Evolutionary conservation across 2,329 filamentous ascomycete species (phyloP), one percentile per base, ranked within the genome.

Genomic region (Cladosporium oxysporum): DNA sequence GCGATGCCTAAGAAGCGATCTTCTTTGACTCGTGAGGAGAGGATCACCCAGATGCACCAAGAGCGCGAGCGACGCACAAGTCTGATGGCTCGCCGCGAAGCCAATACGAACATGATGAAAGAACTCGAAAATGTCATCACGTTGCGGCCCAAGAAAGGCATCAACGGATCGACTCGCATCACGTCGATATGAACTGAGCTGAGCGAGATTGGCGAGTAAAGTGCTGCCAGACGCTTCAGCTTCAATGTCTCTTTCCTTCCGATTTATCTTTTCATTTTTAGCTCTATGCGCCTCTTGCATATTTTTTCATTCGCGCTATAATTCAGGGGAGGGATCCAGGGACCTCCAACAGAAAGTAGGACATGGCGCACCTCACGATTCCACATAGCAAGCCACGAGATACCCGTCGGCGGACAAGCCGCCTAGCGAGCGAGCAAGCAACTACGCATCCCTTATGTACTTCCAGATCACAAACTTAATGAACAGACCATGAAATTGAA

Each of bases 41-140:
- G 95, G 52, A 90, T 98, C 72, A 84, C 85, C 52, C 94, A 91
- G 78, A 93, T 97, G 83, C 90, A 91, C 72, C 93, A 97, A 75
- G 94, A 98, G 53, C 86, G 94, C 66, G 88, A 88, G 63, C 87
- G 87, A 69, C 91, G 91, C 75, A 90, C 90, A 23, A 83, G 87
- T 49, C 82, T 88, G 49, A 87, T 88, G 64, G 91, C 93, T 71
- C 90, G 90, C 74, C 83, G 88, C 53, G 92, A 97, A 68, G 90
- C 92, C 12, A 96, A 88, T 69, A 91, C 89, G 52, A 92, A 90
- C 71, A 97, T 99, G 92, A 85, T 99, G 69, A 89, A 90, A 69
- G 95, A 99, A 79, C 83, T 99, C 66, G 92, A 97, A 81, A 94
- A 91, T 68, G 88, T 99, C 67, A 96, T 98, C 63, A 76, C 73